A percentile compares a stretch with the other conserved stretches of the same genome.
These are phyloP conservation scores for Fusarium drepaniforme DNA, from an alignment of 2,329 filamentous ascomycete species.

Conservation along the genomic window DNA sequence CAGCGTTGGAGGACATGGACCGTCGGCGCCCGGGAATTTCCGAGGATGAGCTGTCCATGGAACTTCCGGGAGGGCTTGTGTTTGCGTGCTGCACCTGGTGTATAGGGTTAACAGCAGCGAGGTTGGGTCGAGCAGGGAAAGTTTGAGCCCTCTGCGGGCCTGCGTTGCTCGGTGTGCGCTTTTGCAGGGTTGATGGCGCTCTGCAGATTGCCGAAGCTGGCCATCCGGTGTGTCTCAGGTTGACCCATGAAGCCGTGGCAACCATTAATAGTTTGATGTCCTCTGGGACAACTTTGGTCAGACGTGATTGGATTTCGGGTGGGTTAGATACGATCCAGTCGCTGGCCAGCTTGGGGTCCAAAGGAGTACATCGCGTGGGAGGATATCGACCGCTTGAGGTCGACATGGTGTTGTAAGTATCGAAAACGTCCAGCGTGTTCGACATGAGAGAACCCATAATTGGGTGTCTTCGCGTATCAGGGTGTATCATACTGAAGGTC, in stretches of 20 bases:
- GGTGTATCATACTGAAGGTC: slow-evolving; percentile 82
- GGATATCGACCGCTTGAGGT: slow-evolving; percentile 62
- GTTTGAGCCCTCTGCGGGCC: slow-evolving; percentile 35
- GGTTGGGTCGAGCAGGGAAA: slow-evolving; percentile 34
- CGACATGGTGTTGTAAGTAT: slow-evolving; percentile 72
- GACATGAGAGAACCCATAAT: slow-evolving; percentile 77
- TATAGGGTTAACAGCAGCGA: slow-evolving; percentile 27
- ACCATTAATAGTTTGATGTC: slow-evolving; percentile 53
- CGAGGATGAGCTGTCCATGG: slow-evolving; percentile 26
- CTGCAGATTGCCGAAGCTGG: slow-evolving; percentile 48
- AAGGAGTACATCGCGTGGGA: slow-evolving; percentile 54
- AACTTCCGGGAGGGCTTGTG: slow-evolving; percentile 33
- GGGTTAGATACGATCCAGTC: slow-evolving; percentile 38
- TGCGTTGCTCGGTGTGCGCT: slow-evolving; percentile 39
- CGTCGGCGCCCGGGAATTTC: slow-evolving; percentile 39
- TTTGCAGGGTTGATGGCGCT: slow-evolving; percentile 40
- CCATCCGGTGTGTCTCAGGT: slow-evolving; percentile 52
- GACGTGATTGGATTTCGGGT: slow-evolving; percentile 44
- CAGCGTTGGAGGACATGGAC: slow-evolving; percentile 41
- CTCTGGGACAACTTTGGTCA: slow-evolving; percentile 47
- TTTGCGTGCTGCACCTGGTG: slow-evolving; percentile 28
- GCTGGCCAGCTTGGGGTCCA: slow-evolving; percentile 36
- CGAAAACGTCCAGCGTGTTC: slow-evolving; percentile 75
- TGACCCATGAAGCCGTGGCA: slow-evolving; percentile 54
- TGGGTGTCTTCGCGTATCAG: slow-evolving; percentile 76